A percentile compares a stretch with the other conserved stretches of the same genome.
Conservation (phyloP, 306 rosid genomes). For the Lupinus albus region DNA sequence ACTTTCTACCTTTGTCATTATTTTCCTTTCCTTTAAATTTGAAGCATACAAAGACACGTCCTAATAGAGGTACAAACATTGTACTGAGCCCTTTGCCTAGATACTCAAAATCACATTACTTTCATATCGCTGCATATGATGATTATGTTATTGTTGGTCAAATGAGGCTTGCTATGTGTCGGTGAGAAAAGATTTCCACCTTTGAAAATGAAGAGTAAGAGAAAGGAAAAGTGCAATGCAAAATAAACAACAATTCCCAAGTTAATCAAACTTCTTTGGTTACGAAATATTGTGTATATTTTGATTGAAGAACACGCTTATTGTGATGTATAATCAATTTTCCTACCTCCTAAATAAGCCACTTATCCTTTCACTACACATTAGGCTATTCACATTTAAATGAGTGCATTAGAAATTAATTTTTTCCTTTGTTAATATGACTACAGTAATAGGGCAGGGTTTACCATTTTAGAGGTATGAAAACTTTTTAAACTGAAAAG, state of each 20-base stretch:
- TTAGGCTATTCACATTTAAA: slow-evolving; percentile 4
- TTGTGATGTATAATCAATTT: slow-evolving; percentile 6
- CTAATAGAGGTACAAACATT: slow-evolving; percentile 62
- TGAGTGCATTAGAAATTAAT: slow-evolving; percentile 9
- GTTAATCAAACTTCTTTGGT: slow-evolving; percentile 32
- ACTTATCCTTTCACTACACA: slow-evolving; percentile 16
- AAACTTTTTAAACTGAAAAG: neutral
- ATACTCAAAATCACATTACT: slow-evolving; percentile 49
- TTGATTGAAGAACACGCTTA: slow-evolving; percentile 28
- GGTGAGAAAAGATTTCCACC: slow-evolving; percentile 45
- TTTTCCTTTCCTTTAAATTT: slow-evolving; percentile 5
- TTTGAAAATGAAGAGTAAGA: slow-evolving; percentile 26
- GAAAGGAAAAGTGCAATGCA: slow-evolving; percentile 34
- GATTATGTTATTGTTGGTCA: slow-evolving; percentile 59
- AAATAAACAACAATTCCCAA: slow-evolving; percentile 21
- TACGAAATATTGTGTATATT: slow-evolving; percentile 8
- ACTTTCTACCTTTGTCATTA: slow-evolving; percentile 24
- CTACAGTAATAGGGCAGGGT: neutral
- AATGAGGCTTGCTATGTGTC: slow-evolving; percentile 46
- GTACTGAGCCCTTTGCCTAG: slow-evolving; percentile 58
- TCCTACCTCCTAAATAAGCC: slow-evolving; percentile 9
- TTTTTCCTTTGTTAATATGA: neutral
- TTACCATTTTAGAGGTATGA: neutral
- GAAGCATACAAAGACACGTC: slow-evolving; percentile 59
- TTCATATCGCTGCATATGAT: slow-evolving; percentile 56